These are phyloP conservation scores for Beauveria sp. DNA, from an alignment of 2,329 filamentous ascomycete genomes.

Conservation along the genomic window DNA sequence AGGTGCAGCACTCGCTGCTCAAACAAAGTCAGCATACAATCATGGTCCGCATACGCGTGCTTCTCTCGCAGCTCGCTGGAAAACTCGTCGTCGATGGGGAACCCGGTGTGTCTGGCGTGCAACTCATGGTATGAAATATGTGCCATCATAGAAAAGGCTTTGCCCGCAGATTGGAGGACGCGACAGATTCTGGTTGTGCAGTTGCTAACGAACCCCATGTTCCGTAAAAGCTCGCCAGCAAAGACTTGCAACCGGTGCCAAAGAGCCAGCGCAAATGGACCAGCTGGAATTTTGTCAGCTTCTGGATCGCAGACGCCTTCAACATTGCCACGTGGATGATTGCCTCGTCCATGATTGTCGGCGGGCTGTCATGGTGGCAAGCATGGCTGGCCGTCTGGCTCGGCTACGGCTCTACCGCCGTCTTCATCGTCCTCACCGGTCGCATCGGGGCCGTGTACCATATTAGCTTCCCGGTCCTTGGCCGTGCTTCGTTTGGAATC, in stretches of 20 bases:
- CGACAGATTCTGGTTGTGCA: neutral
- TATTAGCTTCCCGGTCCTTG: slow-evolving; percentile 78
- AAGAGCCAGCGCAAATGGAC: slow-evolving; percentile 74
- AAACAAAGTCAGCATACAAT: neutral
- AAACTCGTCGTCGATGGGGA: slow-evolving; percentile 4
- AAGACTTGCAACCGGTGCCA: slow-evolving; percentile 76
- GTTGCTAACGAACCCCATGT: neutral
- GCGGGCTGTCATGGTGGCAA: slow-evolving; percentile 84
- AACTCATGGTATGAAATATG: slow-evolving; percentile 5
- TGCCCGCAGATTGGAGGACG: neutral
- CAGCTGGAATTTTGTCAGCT: slow-evolving; percentile 79
- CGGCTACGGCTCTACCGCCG: slow-evolving; percentile 69
- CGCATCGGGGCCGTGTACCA: slow-evolving; percentile 83
- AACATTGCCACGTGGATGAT: slow-evolving; percentile 97
- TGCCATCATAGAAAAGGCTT: neutral
- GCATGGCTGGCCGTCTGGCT: slow-evolving; percentile 80
- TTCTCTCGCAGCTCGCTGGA: slow-evolving; percentile 3
- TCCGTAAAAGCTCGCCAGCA: slow-evolving; percentile 58
- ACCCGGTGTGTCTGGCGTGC: slow-evolving; percentile 3
- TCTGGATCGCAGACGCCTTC: slow-evolving; percentile 80
- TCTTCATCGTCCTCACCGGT: slow-evolving; percentile 70
- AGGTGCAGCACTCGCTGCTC: neutral
- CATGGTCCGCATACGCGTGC: neutral
- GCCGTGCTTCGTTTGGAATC: slow-evolving; percentile 73
- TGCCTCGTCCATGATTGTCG: slow-evolving; percentile 70